phyloP scores from a whole-genome alignment of 192 early-diverging fungal species.

The Coemansia sp. region DNA sequence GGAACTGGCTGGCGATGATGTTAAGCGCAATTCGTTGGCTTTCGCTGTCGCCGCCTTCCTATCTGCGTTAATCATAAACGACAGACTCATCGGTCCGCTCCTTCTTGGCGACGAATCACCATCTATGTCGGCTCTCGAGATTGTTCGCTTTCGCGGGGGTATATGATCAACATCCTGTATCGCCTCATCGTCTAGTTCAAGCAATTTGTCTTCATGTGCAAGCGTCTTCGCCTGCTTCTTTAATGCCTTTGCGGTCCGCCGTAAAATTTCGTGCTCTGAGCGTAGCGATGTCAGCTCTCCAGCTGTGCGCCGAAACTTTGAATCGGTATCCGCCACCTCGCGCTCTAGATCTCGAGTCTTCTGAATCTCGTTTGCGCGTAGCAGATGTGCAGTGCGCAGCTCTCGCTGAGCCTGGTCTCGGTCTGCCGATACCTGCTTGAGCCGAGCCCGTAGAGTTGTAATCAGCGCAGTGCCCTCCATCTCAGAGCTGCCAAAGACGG shows the following conservation, averaged over 20 bases:
- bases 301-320: slow-evolving; percentile 22
- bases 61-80: slow-evolving; percentile 42
- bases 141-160: slow-evolving; percentile 33
- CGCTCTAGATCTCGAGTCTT: slow-evolving; percentile 42
- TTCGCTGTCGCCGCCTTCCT: neutral
- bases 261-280: slow-evolving; percentile 25
- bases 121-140: neutral
- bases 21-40: too few relatives aligned
- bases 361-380: slow-evolving; percentile 47
- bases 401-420: slow-evolving; percentile 45
- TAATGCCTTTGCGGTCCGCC: slow-evolving; percentile 8
- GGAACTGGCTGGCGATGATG: neutral
- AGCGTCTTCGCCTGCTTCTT: neutral
- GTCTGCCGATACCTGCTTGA: slow-evolving; percentile 28
- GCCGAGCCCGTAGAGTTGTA: slow-evolving; percentile 25
- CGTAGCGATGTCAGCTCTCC: slow-evolving; percentile 28
- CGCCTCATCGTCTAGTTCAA: neutral
- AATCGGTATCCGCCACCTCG: slow-evolving; percentile 32
- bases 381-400: slow-evolving; percentile 39
- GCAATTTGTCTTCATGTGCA: neutral
- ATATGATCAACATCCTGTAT: neutral
- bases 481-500: neutral
- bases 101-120: neutral
- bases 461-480: slow-evolving; percentile 28
- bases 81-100: slow-evolving; percentile 34